Base-by-base conservation (phyloP, 371 early-diverging fungal genomes). In the Chytridium lagenaria region DNA sequence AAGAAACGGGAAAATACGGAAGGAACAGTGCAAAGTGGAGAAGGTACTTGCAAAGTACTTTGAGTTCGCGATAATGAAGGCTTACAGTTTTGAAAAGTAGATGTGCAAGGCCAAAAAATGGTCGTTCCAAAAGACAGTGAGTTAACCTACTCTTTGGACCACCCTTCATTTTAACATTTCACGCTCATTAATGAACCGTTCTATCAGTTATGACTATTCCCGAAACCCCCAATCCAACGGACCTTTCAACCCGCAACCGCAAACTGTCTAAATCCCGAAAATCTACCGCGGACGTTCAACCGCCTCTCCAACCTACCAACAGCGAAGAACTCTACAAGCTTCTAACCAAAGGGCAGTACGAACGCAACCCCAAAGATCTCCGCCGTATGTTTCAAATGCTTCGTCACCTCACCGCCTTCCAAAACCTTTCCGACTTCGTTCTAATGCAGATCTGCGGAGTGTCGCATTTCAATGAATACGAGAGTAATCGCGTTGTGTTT, bases 391-490 rank as follows among this genome's bases (percentile, higher is more conserved):
- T 67, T 66, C 30, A 49, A 12, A 44, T 72, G 67, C 63, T 80
- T 12, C 72, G 75, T 19, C 71, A 65, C 28, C 67, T 80, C 16
- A 50, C 44, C 22, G 75, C 73, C n/a, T 78, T 78, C 50, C 49
- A 30, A 49, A 74, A 52, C 50, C 67, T 80, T 10, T 76, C 76
- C 38, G 78, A 78, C 26, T 80, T 80, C 39, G 68, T 80, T 26
- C 50, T 80, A 31, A 59, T 44, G 26, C 75, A 80, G 67, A 67
- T 80, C 33, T 67, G 83, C 37, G 77, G 78, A 44, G 81, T 80
- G 0, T 12, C 75, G 16, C 73, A 75, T 63, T 67, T 78, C 10
- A 64, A 75, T 59, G 64, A 64, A 7, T 72, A 59, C 33, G 78
- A 75, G 26, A 44, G 33, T 0, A 44, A 76, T 39, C 75, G 78